phyloP scores from a whole-genome alignment of 164 flowering plant species.

The Kingdonia uniflora region DNA sequence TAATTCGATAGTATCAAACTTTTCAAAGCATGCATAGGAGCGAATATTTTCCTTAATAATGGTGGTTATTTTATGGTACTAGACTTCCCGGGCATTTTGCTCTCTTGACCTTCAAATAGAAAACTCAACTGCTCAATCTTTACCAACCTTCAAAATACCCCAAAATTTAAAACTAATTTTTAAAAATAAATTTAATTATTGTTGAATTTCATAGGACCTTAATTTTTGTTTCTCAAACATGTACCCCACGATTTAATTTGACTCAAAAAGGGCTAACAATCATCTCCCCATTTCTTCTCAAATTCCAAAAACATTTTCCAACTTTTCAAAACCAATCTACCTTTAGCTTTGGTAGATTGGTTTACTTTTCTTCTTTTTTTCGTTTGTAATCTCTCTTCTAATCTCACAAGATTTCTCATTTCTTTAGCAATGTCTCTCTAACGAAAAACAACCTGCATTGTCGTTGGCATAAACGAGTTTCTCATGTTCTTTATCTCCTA shows the following conservation, averaged over 20 bases:
- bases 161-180: too few relatives aligned
- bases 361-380: neutral
- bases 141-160: too few relatives aligned
- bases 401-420: neutral
- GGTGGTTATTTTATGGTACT: too few relatives aligned
- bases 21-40: too few relatives aligned
- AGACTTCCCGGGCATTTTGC: too few relatives aligned
- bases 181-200: too few relatives aligned
- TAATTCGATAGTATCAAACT: too few relatives aligned
- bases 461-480: neutral
- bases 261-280: neutral
- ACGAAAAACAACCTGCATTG: neutral
- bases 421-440: neutral
- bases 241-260: slow-evolving; percentile 24
- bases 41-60: too few relatives aligned
- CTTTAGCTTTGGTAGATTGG: slow-evolving; percentile 1
- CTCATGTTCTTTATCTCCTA: slow-evolving; percentile 1
- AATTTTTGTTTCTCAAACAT: slow-evolving; percentile 16
- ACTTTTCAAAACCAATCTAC: neutral
- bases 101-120: too few relatives aligned
- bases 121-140: too few relatives aligned
- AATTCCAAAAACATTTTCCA: neutral
- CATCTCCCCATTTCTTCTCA: neutral
- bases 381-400: neutral
- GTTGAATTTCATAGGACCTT: neutral